phyloP scores from a whole-genome alignment of 2,329 filamentous ascomycete species.

The Emergomyces pasteurianus region DNA sequence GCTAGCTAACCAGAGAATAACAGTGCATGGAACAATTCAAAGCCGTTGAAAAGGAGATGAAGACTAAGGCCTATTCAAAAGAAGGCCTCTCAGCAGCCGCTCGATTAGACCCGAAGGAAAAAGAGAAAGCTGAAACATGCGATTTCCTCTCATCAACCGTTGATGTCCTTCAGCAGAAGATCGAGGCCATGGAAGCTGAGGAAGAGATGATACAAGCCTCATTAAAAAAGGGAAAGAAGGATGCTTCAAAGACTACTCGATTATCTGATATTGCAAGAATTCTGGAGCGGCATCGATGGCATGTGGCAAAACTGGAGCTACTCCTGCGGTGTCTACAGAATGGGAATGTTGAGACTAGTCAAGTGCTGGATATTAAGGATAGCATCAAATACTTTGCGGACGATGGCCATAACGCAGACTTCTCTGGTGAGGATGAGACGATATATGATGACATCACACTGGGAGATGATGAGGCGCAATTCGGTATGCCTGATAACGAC shows the following conservation, averaged over 20 bases:
- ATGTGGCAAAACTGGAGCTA: constrained; percentile 83
- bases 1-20: constrained; percentile 10
- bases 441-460: constrained; percentile 93
- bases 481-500: constrained; percentile 75
- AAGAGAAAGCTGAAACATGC: constrained; percentile 78
- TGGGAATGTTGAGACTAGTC: constrained; percentile 73
- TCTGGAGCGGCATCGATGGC: constrained; percentile 93
- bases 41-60: constrained; percentile 99
- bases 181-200: constrained; percentile 86
- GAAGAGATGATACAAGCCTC: constrained; percentile 73
- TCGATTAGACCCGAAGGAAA: constrained; percentile 94
- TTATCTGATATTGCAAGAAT: constrained; percentile 73
- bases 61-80: constrained; percentile 98
- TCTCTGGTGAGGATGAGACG: constrained; percentile 74
- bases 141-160: constrained; percentile 81
- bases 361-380: constrained; percentile 81
- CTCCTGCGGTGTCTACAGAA: constrained; percentile 86
- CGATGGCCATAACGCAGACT: constrained; percentile 78
- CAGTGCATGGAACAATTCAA: constrained; percentile 93
- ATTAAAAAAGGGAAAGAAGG: constrained; percentile 91
- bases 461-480: constrained; percentile 81
- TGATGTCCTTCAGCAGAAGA: constrained; percentile 85
- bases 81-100: constrained; percentile 85
- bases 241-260: constrained; percentile 69
- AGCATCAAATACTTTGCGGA: constrained; percentile 91